Conservation (phyloP, 768 basidiomycete species). For the Cystobasidiopsis lactophilus region DNA sequence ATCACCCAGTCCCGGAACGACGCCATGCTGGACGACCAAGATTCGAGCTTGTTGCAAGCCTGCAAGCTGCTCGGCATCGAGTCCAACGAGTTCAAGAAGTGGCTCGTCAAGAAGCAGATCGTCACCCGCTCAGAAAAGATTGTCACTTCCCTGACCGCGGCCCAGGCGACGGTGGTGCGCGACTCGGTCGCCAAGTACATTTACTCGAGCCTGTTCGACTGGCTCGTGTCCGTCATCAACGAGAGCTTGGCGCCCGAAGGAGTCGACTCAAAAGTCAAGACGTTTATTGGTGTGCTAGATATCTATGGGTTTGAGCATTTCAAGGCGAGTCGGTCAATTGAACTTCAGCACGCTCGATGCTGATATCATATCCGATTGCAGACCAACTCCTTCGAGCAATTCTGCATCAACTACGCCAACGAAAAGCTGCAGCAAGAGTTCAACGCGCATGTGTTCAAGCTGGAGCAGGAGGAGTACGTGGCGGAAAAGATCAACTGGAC, state of each 20-base stretch:
- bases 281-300: slow-evolving; percentile 98
- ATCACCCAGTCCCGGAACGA: slow-evolving; percentile 61
- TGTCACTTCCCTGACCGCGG: slow-evolving; percentile 56
- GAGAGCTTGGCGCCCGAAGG: slow-evolving; percentile 90
- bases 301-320: slow-evolving; percentile 40
- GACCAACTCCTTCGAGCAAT: slow-evolving; percentile 47
- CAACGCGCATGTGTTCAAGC: slow-evolving; percentile 96
- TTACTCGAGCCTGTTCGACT: slow-evolving; percentile 95
- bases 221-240: slow-evolving; percentile 92
- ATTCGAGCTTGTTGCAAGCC: slow-evolving; percentile 53
- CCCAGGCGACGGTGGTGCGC: slow-evolving; percentile 78
- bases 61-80: slow-evolving; percentile 79
- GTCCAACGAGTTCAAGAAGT: slow-evolving; percentile 84
- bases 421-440: slow-evolving; percentile 98
- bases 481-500: slow-evolving; percentile 99
- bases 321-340: not conserved
- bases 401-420: slow-evolving; percentile 99
- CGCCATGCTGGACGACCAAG: slow-evolving; percentile 59
- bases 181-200: slow-evolving; percentile 97
- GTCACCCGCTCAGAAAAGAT: slow-evolving; percentile 89
- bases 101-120: slow-evolving; percentile 96
- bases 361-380: slow-evolving; percentile 4
- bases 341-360: too few relatives aligned
- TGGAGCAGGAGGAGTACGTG: slow-evolving; percentile 97
- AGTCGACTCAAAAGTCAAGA: slow-evolving; percentile 51